Conservation (phyloP, 805 yeast genomes). For the Yamadazyma kitorensis region DNA sequence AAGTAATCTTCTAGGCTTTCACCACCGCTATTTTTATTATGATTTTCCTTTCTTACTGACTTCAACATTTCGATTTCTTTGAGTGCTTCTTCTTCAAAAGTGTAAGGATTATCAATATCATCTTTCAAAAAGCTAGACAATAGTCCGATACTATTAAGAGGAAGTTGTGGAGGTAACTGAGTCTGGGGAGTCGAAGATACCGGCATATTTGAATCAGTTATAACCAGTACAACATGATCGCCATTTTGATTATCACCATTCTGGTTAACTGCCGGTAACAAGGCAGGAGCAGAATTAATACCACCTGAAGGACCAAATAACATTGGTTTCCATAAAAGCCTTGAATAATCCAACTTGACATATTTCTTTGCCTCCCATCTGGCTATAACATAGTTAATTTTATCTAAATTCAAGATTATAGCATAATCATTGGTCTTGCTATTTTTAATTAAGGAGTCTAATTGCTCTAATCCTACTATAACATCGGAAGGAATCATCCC, state of each 20-base stretch:
- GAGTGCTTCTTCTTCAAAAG: conserved; percentile 54
- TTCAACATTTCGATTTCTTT: conserved; percentile 40
- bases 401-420: conserved; percentile 46
- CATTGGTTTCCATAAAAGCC: conserved; percentile 76
- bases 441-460: conserved; percentile 56
- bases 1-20: conserved; percentile 27
- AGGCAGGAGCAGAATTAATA: conserved; percentile 56
- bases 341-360: conserved; percentile 47
- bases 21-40: conserved; percentile 1
- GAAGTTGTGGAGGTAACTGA: too few species aligned
- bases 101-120: conserved; percentile 62
- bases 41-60: conserved; percentile 8
- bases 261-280: background rate
- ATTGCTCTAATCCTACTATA: conserved; percentile 77
- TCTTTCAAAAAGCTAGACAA: conserved; percentile 62
- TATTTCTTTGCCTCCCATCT: conserved; percentile 57
- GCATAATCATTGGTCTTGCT: conserved; percentile 47
- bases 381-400: conserved; percentile 39
- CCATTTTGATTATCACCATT: too few species aligned
- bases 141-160: conserved; percentile 51
- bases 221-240: too few species aligned
- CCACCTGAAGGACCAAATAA: conserved; percentile 87
- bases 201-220: too few species aligned
- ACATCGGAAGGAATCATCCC: conserved; percentile 90
- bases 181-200: too few species aligned